phyloP scores from a whole-genome alignment of 2,329 filamentous ascomycete species.

The Hymenoscyphus occultus region DNA sequence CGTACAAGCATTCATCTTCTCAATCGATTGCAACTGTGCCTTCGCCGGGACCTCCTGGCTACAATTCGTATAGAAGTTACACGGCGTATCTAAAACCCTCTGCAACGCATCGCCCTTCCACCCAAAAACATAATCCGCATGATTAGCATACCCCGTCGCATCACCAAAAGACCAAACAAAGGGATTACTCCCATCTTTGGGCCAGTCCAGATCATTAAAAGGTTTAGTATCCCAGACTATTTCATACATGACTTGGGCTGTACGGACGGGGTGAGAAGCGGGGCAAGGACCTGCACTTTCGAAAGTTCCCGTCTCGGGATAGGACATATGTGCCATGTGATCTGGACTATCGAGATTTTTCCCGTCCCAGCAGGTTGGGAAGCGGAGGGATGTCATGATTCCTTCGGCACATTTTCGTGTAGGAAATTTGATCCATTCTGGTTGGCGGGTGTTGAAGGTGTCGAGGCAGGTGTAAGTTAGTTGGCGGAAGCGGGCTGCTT shows the following conservation, averaged over 20 bases:
- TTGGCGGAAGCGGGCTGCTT: conserved; percentile 39
- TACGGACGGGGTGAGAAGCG: conserved; percentile 16
- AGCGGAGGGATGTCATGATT: conserved; percentile 36
- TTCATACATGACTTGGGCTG: conserved; percentile 39
- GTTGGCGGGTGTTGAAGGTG: conserved; percentile 36
- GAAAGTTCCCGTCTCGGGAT: conserved; percentile 20
- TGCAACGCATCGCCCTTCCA: conserved; percentile 50
- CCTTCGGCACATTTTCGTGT: conserved; percentile 32
- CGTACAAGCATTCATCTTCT: conserved; percentile 46
- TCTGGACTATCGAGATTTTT: conserved; percentile 27
- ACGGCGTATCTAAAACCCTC: conserved; percentile 46
- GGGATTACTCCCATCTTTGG: conserved; percentile 42
- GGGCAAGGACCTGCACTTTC: conserved; percentile 22
- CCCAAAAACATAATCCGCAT: conserved; percentile 52
- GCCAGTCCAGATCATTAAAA: conserved; percentile 45
- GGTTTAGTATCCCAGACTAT: conserved; percentile 46
- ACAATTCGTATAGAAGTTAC: conserved; percentile 45
- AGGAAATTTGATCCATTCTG: conserved; percentile 41
- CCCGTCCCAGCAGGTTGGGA: conserved; percentile 33
- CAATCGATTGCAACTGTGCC: conserved; percentile 40
- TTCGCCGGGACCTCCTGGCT: conserved; percentile 16
- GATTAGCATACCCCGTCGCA: conserved; percentile 46
- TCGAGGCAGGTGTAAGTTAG: conserved; percentile 45
- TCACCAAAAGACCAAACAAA: conserved; percentile 44
- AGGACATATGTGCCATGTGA: conserved; percentile 25